Evolutionary conservation across 805 yeast species (phyloP).

Genomic region (Wickerhamiella galacta): DNA sequence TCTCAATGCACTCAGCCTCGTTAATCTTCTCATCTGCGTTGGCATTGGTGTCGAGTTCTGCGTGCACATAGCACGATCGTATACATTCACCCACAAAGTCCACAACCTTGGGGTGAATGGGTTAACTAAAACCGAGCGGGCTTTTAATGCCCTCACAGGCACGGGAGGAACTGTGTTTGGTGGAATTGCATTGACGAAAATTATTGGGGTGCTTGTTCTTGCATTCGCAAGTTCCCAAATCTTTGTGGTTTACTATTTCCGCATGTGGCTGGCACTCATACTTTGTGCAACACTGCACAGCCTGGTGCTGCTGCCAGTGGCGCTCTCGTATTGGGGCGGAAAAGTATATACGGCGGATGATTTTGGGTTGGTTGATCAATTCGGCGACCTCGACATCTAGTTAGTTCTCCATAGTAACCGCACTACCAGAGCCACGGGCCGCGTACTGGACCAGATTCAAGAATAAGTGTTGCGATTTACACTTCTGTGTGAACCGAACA

Average conservation of each 20-base stretch:
- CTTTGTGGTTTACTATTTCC: slow-evolving; percentile 78
- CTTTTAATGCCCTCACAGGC: slow-evolving; percentile 43
- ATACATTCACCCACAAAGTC: slow-evolving; percentile 31
- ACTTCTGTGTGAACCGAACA: too few species aligned
- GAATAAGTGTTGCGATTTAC: too few species aligned
- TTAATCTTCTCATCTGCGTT: slow-evolving; percentile 77
- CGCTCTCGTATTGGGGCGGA: slow-evolving; percentile 50
- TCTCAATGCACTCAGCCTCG: slow-evolving; percentile 77
- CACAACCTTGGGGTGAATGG: slow-evolving; percentile 19
- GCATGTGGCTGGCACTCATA: slow-evolving; percentile 84
- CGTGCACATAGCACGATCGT: slow-evolving; percentile 70
- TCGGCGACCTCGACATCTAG: slow-evolving; percentile 12
- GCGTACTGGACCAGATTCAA: too few species aligned
- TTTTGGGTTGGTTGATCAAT: slow-evolving; percentile 14
- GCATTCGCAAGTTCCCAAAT: slow-evolving; percentile 80
- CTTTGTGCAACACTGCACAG: slow-evolving; percentile 65
- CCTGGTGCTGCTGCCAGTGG: slow-evolving; percentile 59
- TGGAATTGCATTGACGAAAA: slow-evolving; percentile 79
- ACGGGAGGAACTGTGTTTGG: slow-evolving; percentile 86
- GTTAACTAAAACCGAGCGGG: slow-evolving; percentile 21
- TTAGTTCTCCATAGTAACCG: too few species aligned
- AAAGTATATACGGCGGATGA: slow-evolving; percentile 30
- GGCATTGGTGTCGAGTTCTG: slow-evolving; percentile 93
- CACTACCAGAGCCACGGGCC: too few species aligned
- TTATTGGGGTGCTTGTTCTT: slow-evolving; percentile 72